Evolutionary conservation across 23 red algal genomes (phyloP), one percentile per base, ranked within the genome.

Genomic region (Chondrus crispus): DNA sequence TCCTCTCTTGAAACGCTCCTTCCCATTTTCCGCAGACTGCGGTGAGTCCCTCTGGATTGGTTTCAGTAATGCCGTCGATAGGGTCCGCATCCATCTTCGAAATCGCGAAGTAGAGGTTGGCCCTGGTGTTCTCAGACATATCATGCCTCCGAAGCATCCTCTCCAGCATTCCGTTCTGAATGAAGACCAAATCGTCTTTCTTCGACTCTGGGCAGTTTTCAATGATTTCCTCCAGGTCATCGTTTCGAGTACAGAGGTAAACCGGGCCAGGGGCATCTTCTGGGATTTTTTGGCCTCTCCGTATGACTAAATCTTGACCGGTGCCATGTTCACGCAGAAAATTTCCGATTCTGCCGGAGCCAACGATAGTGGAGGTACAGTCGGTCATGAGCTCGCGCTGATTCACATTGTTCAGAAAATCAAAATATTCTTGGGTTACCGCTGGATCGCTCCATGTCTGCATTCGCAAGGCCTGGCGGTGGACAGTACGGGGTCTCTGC

Each of bases 171-270:
- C 96, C 96, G 49, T 98, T 98, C 60, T 98, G 96, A 54, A 98
- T 40, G 62, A 98, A 98, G 3, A 98, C 96, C 54, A 98, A 87
- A 73, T 98, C 96, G 29, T 73, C 63, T 39, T 86, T 53, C 40
- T 91, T 82, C 46, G 84, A 63, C 43, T 72, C 41, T 22, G 96
- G 96, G 52, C 93, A 95, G 29, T 68, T 68, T 22, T 26, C 29
- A 50, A 98, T 93, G 13, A 98, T 85, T 2, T 72, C 74, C 36
- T 85, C 82, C 42, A 98, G 88, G 53, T 95, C 90, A 60, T 98
- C 96, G 78, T 96, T 95, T 58, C 96, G 88, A 8, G 96, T 98
- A 72, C 96, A 98, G 3, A 98, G 73, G 62, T 98, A 98, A 14
- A 98, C 91, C n/a, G 96, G 96, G 32, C 96, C 96, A 14, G 68